Conservation (phyloP, 129 eudicot genomes). For the Tagetes patula region DNA sequence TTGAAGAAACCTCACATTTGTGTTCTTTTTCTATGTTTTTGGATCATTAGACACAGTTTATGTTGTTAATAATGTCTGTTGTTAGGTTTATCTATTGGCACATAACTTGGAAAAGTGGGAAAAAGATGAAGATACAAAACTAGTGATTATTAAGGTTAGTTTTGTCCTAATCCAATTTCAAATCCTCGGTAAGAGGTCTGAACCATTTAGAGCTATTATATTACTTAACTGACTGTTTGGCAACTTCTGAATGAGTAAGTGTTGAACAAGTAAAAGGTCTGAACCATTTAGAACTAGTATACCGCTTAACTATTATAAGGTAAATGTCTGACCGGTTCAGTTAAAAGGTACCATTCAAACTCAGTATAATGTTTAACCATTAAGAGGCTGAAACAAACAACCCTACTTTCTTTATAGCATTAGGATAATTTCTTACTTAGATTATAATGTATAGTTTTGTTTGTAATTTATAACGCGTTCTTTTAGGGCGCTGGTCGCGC, state of each 20-base stretch:
- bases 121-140: slow-evolving; percentile 70
- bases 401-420: background rate
- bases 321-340: too few relatives aligned
- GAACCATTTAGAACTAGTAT: too few relatives aligned
- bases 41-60: background rate
- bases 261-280: too few relatives aligned
- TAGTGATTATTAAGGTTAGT: slow-evolving; percentile 76
- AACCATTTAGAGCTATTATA: too few relatives aligned
- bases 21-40: slow-evolving; percentile 3
- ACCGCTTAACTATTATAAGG: too few relatives aligned
- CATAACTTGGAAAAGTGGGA: slow-evolving; percentile 77
- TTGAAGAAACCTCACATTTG: background rate
- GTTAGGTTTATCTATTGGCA: slow-evolving; percentile 77
- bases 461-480: background rate
- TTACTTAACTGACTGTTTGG: too few relatives aligned
- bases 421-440: background rate
- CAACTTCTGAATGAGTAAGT: too few relatives aligned
- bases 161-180: background rate
- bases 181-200: too few relatives aligned
- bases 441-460: background rate
- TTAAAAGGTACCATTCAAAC: too few relatives aligned
- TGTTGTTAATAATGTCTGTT: background rate
- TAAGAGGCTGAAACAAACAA: too few relatives aligned
- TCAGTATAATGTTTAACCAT: too few relatives aligned
- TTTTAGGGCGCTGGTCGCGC: slow-evolving; percentile 95